These are phyloP conservation scores for Dactylorhiza incarnata DNA, from an alignment of 106 monocot genomes.

Conservation along the genomic window DNA sequence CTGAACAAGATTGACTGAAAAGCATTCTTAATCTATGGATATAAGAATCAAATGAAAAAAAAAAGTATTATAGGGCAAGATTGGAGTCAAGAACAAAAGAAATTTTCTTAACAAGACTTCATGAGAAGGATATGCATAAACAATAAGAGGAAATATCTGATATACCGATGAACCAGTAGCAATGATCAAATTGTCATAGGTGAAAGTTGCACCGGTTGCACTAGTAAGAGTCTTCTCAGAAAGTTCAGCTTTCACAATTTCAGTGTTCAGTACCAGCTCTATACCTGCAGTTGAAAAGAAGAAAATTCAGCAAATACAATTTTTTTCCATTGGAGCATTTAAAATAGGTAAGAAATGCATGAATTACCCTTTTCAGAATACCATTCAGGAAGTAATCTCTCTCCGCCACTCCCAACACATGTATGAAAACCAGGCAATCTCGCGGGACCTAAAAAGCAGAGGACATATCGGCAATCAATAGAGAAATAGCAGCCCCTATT, in stretches of 20 bases:
- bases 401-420: slow-evolving; percentile 92
- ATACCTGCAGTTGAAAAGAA: slow-evolving; percentile 46
- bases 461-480: neutral
- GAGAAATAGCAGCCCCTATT: neutral
- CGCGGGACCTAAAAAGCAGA: slow-evolving; percentile 36
- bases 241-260: slow-evolving; percentile 80
- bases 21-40: too few relatives aligned
- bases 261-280: slow-evolving; percentile 80
- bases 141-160: slow-evolving; percentile 4
- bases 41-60: neutral
- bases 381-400: slow-evolving; percentile 85
- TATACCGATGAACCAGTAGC: slow-evolving; percentile 90
- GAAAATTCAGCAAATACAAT: neutral
- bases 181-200: slow-evolving; percentile 73
- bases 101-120: neutral
- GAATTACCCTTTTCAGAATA: slow-evolving; percentile 52
- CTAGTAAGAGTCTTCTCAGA: slow-evolving; percentile 65
- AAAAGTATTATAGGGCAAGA: neutral
- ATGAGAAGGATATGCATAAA: neutral
- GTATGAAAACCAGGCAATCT: slow-evolving; percentile 90
- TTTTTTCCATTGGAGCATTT: neutral
- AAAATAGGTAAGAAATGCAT: neutral
- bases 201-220: slow-evolving; percentile 59
- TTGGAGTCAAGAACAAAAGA: neutral
- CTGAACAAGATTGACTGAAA: too few relatives aligned